Conservation (phyloP, 2,329 filamentous ascomycete genomes). For the Aschersonia sp. region DNA sequence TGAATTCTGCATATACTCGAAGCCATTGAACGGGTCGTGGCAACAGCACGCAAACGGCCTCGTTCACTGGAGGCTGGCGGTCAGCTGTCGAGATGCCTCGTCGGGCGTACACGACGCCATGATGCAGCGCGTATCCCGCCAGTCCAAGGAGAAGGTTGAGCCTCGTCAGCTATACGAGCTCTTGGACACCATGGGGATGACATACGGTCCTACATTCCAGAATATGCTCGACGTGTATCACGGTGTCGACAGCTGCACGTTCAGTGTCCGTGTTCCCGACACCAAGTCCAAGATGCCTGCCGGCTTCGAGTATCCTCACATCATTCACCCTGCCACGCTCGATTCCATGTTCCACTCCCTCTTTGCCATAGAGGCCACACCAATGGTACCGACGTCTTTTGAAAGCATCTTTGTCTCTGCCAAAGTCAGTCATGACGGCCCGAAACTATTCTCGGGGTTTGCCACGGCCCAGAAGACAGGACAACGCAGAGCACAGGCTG, state of each 20-base stretch:
- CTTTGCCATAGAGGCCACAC: slow-evolving; percentile 26
- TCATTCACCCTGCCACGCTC: slow-evolving; percentile 43
- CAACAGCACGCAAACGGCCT: slow-evolving; percentile 26
- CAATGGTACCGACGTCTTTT: slow-evolving; percentile 35
- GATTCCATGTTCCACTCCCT: slow-evolving; percentile 41
- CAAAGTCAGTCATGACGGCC: slow-evolving; percentile 15
- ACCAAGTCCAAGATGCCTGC: slow-evolving; percentile 38
- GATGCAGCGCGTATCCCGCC: slow-evolving; percentile 10
- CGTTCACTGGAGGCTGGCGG: slow-evolving; percentile 14
- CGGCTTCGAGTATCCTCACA: slow-evolving; percentile 35
- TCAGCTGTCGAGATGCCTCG: slow-evolving; percentile 6
- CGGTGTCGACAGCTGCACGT: slow-evolving; percentile 18
- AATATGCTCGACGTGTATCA: slow-evolving; percentile 26
- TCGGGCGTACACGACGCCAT: slow-evolving; percentile 9
- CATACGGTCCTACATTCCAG: slow-evolving; percentile 34
- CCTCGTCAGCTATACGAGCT: slow-evolving; percentile 34
- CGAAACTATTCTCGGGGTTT: slow-evolving; percentile 24
- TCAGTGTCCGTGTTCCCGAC: slow-evolving; percentile 28
- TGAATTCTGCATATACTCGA: slow-evolving; percentile 32
- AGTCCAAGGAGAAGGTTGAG: slow-evolving; percentile 18
- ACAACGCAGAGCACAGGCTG: slow-evolving; percentile 23
- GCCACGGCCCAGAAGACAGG: slow-evolving; percentile 21
- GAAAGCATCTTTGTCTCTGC: slow-evolving; percentile 31
- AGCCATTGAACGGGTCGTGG: slow-evolving; percentile 23
- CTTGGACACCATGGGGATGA: slow-evolving; percentile 34